A percentile compares a stretch with the other conserved stretches of the same genome.
Conservation (phyloP, 164 flowering plant genomes). For the Magnolia changhungtana region DNA sequence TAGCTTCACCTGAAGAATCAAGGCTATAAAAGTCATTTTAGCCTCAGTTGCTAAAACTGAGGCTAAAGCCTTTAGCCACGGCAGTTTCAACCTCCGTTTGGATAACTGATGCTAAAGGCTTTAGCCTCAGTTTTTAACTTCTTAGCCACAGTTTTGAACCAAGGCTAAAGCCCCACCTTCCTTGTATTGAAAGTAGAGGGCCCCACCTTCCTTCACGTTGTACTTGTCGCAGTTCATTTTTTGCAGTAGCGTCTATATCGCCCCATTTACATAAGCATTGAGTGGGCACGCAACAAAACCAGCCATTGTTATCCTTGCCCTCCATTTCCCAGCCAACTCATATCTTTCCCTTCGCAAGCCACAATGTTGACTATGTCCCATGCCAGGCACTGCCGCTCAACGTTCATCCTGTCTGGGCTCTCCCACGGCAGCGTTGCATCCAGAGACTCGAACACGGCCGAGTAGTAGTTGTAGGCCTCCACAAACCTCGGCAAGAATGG, state of each 20-base stretch:
- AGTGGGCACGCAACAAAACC: constrained; percentile 64
- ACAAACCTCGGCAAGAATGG: constrained; percentile 81
- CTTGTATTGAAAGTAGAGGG: constrained; percentile 71
- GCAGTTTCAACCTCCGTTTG: too few species aligned
- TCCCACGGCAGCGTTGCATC: constrained; percentile 81
- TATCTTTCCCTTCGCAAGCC: constrained; percentile 94
- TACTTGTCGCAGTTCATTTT: constrained; percentile 62
- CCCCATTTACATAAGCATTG: constrained; percentile 39
- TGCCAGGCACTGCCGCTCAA: constrained; percentile 88
- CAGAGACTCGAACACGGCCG: constrained; percentile 82
- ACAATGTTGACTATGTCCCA: constrained; percentile 88
- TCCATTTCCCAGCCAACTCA: constrained; percentile 96
- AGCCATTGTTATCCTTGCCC: constrained; percentile 95
- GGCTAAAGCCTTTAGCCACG: too few species aligned
- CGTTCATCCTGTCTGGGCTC: constrained; percentile 85
- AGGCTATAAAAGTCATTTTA: too few species aligned
- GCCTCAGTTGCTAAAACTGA: too few species aligned
- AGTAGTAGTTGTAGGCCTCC: constrained; percentile 86
- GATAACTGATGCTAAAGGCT: too few species aligned
- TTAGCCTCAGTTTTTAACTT: too few species aligned
- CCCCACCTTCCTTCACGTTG: constrained; percentile 58
- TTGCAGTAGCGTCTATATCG: constrained; percentile 45
- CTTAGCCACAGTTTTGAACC: too few species aligned
- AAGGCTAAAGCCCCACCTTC: too few species aligned
- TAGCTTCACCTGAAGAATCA: too few species aligned